These are phyloP conservation scores for Chrysanthemum seticuspe DNA, from an alignment of 129 eudicot species.

Conservation along the genomic window DNA sequence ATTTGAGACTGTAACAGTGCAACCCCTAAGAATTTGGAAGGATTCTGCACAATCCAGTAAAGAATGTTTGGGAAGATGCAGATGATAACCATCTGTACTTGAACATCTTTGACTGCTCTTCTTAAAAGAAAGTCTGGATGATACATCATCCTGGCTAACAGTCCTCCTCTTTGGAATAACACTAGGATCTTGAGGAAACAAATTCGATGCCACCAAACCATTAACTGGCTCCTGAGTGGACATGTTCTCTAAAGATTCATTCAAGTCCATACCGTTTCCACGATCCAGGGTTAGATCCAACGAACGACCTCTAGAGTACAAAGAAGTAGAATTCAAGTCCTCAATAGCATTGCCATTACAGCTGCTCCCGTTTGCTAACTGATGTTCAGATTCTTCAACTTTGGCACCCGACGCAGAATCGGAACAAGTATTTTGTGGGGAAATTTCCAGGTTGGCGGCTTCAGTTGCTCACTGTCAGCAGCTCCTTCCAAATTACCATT, in stretches of 20 bases:
- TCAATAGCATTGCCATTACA: constrained; percentile 13
- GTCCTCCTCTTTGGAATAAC: constrained; percentile 10
- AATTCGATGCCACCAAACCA: constrained; percentile 26
- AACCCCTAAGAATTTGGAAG: no score
- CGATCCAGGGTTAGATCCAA: constrained; percentile 25
- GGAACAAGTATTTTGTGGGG: constrained; percentile 20
- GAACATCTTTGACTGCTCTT: constrained; percentile 35
- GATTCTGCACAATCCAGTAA: no score
- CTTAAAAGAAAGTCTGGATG: constrained; percentile 34
- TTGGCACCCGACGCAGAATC: constrained; percentile 33
- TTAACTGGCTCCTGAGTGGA: constrained; percentile 19
- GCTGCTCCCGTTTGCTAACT: constrained; percentile 1
- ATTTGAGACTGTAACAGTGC: no score
- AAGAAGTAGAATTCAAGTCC: constrained; percentile 28
- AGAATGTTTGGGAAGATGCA: no score
- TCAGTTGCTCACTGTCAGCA: constrained; percentile 23
- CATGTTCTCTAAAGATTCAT: constrained; percentile 27
- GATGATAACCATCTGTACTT: no score
- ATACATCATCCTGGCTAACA: constrained; percentile 26
- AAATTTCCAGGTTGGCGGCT: constrained; percentile 17
- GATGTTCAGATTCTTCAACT: constrained; percentile 30
- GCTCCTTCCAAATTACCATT: constrained; percentile 28
- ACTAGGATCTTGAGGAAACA: constrained; percentile 24
- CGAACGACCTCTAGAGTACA: constrained; percentile 11
- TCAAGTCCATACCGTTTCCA: constrained; percentile 20